phyloP scores from a whole-genome alignment of 2,329 filamentous ascomycete species.

The Cladophialophora psammophila region DNA sequence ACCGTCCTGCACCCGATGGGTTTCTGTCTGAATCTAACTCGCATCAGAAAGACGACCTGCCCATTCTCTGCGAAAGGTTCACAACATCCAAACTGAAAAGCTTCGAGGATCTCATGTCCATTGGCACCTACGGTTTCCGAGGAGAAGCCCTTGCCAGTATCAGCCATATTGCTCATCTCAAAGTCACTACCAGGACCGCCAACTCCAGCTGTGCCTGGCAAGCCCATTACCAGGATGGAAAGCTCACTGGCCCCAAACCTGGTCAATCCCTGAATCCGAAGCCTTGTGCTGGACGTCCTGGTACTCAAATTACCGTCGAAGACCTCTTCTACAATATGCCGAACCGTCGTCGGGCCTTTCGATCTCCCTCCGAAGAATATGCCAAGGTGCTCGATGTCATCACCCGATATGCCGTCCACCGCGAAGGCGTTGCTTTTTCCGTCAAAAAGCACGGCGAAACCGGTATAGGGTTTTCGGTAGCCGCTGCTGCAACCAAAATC shows the following conservation, averaged over 20 bases:
- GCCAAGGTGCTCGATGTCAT: constrained; percentile 97
- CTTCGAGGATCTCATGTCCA: constrained; percentile 89
- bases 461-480: constrained; percentile 80
- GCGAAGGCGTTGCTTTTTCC: constrained; percentile 87
- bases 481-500: constrained; percentile 71
- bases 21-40: constrained; percentile 27
- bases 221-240: constrained; percentile 85
- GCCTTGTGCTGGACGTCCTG: constrained; percentile 82
- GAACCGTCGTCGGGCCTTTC: constrained; percentile 84
- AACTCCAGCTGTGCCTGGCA: constrained; percentile 89
- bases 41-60: constrained; percentile 80
- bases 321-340: constrained; percentile 98
- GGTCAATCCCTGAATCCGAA: constrained; percentile 87
- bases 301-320: constrained; percentile 95
- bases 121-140: constrained; percentile 96
- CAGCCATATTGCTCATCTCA: constrained; percentile 95
- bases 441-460: constrained; percentile 96
- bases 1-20: constrained; percentile 44
- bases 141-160: constrained; percentile 97
- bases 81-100: constrained; percentile 94
- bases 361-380: constrained; percentile 92
- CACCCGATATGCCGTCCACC: constrained; percentile 91
- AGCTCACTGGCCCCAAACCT: constrained; percentile 81
- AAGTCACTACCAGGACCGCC: constrained; percentile 91
- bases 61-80: constrained; percentile 92